Base-by-base conservation (phyloP, 306 rosid species). In the Begonia masoniana region DNA sequence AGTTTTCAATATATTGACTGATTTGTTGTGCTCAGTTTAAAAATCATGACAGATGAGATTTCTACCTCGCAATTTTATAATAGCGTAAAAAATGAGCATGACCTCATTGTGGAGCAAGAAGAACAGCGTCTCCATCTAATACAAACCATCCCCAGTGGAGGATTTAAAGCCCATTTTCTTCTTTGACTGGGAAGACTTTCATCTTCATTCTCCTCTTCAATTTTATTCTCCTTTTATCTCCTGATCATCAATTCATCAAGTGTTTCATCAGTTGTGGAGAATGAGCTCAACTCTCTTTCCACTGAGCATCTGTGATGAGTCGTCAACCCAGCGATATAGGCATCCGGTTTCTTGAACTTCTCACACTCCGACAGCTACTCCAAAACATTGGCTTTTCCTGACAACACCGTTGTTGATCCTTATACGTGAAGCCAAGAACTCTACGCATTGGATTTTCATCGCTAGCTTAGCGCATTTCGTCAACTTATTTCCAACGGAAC, bases 81-180 rank as follows among this genome's bases (percentile, higher is more conserved):
- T 72, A 68, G 86, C 99, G 65, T 81, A n/a, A n/a, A 77, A 70
- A 77, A 81, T 43, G 95, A 73, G 73, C 99, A 92, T 1, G 95
- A 77, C 85, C 60, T 92, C 99, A 47, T 79, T 76, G 46, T 86
- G n/a, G 95, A 72, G 99, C 78, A 59, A 92, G 94, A 50, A 91
- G 78, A 13, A 79, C 96, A 2, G 95, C 85, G 52, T 92, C 99
- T 45, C 99, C 99, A 72, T 92, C 99, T 14, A 81, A 71, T 13
- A 86, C 79, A 41, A 92, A 92, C 99, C 99, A 92, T 26, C 99
- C 99, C 76, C 79, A 0, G 78, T 70, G 3, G 99, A 64, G 43
- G 78, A 67, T 60, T 74, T 86, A 47, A 26, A 59, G 24, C 99
- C 99, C 41, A 92, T 81, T n/a, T n/a, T n/a, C n/a, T 62, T 64